Conservation (phyloP, 2,329 filamentous ascomycete species). For the Seiridium unicorne region DNA sequence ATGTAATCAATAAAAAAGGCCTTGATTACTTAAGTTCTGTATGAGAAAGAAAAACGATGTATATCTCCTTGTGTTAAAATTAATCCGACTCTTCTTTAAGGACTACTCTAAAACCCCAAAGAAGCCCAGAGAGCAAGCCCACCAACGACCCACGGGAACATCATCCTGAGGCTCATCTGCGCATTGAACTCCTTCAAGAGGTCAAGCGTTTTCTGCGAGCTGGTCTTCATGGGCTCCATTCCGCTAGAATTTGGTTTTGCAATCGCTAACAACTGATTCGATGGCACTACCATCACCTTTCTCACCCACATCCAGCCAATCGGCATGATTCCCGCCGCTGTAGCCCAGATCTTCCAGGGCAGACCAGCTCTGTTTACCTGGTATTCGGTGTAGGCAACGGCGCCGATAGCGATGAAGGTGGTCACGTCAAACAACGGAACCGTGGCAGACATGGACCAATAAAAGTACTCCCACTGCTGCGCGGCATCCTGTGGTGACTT, state of each 20-base stretch:
- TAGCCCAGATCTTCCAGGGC: slow-evolving; percentile 10
- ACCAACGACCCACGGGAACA: slow-evolving; percentile 6
- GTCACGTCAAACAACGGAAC: slow-evolving; percentile 3
- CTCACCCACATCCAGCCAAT: slow-evolving; percentile 8
- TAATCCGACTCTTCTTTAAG: not conserved
- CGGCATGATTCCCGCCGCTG: slow-evolving; percentile 9
- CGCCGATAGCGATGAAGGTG: slow-evolving; percentile 5
- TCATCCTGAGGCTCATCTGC: slow-evolving; percentile 10
- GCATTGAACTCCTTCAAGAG: slow-evolving; percentile 8
- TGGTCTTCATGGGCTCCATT: not conserved
- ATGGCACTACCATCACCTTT: slow-evolving; percentile 5
- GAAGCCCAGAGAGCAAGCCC: slow-evolving; percentile 8
- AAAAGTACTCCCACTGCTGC: slow-evolving; percentile 9
- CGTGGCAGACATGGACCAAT: slow-evolving; percentile 9
- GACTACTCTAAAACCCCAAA: not conserved
- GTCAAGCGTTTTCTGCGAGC: slow-evolving; percentile 7
- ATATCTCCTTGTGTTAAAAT: too few relatives aligned
- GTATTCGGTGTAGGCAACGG: slow-evolving; percentile 6
- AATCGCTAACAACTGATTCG: slow-evolving; percentile 1
- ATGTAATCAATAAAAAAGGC: too few relatives aligned
- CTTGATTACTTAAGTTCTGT: too few relatives aligned
- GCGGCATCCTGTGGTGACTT: slow-evolving; percentile 3
- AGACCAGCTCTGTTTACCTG: not conserved
- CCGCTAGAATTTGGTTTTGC: not conserved
- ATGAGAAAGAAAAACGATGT: too few relatives aligned